A percentile compares a stretch with the other conserved stretches of the same genome.
These are phyloP conservation scores for Scolecobasidium constrictum DNA, from an alignment of 2,329 filamentous ascomycete genomes.

Conservation along the genomic window DNA sequence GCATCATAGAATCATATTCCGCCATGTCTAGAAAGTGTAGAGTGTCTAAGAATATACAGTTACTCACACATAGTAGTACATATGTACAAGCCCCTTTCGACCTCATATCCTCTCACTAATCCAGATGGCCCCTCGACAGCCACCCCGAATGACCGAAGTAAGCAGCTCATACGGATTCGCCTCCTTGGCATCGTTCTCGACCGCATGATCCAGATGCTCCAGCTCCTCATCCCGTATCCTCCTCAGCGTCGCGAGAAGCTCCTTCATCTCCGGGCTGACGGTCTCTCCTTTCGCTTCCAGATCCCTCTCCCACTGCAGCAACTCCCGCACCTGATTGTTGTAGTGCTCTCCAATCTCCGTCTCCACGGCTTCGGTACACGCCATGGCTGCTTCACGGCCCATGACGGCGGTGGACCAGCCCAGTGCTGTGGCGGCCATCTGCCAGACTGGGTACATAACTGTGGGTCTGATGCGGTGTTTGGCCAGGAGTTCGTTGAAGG, in stretches of 20 bases:
- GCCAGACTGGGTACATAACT: constrained; percentile 86
- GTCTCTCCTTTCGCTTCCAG: constrained; percentile 71
- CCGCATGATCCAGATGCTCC: constrained; percentile 90
- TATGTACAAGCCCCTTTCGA: not conserved
- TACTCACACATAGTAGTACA: not conserved
- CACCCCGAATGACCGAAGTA: constrained; percentile 77
- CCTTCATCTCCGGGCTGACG: constrained; percentile 64
- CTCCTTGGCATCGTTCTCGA: constrained; percentile 84
- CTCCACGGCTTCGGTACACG: constrained; percentile 95
- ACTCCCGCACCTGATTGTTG: constrained; percentile 74
- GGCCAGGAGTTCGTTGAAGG: constrained; percentile 73
- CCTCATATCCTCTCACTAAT: constrained; percentile 61
- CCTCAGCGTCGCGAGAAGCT: constrained; percentile 62
- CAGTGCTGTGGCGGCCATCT: constrained; percentile 63
- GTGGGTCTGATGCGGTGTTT: constrained; percentile 87
- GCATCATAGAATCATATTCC: no score
- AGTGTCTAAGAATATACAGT: not conserved
- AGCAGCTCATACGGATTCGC: constrained; percentile 83
- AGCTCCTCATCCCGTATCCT: constrained; percentile 90
- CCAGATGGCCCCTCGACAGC: constrained; percentile 88
- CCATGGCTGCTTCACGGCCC: constrained; percentile 93
- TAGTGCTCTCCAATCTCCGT: constrained; percentile 97
- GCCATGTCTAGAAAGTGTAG: not conserved
- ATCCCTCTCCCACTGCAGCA: constrained; percentile 70
- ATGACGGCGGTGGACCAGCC: constrained; percentile 85